Conservation (phyloP, 1,139 yeast genomes). For the Kodamaea sp. region DNA sequence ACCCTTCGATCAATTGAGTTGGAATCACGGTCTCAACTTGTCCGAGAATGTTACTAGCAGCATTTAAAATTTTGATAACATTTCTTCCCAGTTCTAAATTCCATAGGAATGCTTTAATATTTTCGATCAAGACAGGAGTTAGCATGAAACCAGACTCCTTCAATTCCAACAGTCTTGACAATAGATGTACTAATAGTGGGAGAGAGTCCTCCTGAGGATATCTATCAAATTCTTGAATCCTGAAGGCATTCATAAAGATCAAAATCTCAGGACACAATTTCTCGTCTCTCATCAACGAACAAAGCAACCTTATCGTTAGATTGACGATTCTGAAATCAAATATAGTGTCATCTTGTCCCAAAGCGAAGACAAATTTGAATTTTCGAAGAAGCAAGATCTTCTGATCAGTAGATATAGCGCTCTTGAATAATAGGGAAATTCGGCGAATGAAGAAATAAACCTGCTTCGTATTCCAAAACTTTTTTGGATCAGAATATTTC, state of each 20-base stretch:
- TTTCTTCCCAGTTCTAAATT: conserved; percentile 6
- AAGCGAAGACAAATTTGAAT: conserved; percentile 37
- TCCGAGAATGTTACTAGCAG: conserved; percentile 15
- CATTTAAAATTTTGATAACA: conserved; percentile 14
- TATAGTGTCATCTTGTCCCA: conserved; percentile 22
- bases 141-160: background rate
- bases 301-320: conserved; percentile 23
- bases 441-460: conserved; percentile 42
- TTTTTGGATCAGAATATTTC: conserved; percentile 16
- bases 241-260: conserved; percentile 14
- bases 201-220: conserved; percentile 10
- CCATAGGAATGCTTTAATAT: conserved; percentile 12
- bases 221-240: conserved; percentile 9
- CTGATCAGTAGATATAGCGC: conserved; percentile 23
- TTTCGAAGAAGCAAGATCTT: conserved; percentile 32
- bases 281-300: conserved; percentile 19
- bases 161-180: conserved; percentile 13
- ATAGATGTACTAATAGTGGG: conserved; percentile 14
- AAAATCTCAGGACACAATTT: conserved; percentile 26
- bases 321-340: conserved; percentile 18
- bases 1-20: conserved; percentile 18
- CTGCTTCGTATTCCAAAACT: conserved; percentile 39
- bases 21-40: conserved; percentile 5
- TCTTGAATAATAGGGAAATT: conserved; percentile 26
- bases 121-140: conserved; percentile 2